phyloP scores from a whole-genome alignment of 106 monocot genomes.

The Dendrobium huoshanense region DNA sequence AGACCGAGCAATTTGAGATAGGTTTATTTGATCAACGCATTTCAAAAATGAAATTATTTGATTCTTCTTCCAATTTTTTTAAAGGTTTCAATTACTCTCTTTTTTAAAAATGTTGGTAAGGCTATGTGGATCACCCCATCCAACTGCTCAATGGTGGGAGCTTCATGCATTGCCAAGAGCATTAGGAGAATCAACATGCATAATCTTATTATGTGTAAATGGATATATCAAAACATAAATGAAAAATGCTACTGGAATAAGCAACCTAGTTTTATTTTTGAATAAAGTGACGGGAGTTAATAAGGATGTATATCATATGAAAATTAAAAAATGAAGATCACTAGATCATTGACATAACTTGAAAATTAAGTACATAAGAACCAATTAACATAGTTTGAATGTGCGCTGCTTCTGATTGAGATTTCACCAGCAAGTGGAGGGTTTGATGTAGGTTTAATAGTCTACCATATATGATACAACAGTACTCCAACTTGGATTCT shows the following conservation, averaged over 20 bases:
- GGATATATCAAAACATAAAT: neutral
- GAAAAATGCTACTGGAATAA: neutral
- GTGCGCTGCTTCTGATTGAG: neutral
- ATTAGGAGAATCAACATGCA: neutral
- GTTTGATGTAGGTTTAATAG: neutral
- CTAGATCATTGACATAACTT: neutral
- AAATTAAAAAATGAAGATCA: neutral
- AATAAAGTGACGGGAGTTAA: neutral
- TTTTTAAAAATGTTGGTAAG: no score
- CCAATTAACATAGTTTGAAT: neutral
- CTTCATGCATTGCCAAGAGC: neutral
- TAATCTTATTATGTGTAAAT: neutral
- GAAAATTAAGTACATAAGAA: neutral
- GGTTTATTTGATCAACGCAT: neutral
- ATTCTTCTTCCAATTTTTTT: neutral
- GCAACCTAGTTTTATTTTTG: neutral
- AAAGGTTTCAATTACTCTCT: neutral
- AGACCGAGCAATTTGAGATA: neutral
- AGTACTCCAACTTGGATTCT: neutral
- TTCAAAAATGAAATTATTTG: neutral
- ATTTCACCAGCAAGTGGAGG: neutral
- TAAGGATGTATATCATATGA: neutral
- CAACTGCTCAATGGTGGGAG: no score
- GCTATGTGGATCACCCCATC: no score
- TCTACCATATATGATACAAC: neutral